These are phyloP conservation scores for Termitomyces sp. DNA, from an alignment of 768 basidiomycete species.

Conservation along the genomic window DNA sequence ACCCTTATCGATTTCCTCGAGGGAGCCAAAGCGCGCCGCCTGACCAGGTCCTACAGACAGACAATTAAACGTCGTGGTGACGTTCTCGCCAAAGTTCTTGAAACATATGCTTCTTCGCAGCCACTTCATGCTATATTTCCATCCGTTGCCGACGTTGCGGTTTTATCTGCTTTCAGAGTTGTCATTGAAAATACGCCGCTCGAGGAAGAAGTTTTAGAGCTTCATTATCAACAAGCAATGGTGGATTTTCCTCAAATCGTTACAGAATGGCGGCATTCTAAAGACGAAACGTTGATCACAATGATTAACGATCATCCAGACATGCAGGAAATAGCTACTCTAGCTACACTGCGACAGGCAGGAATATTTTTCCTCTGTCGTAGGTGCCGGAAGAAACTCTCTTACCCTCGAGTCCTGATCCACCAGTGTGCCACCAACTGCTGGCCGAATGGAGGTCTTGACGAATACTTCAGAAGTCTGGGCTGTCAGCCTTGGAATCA, in stretches of 20 bases:
- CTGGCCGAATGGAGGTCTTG: background rate
- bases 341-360: constrained; percentile 2
- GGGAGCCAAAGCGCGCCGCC: constrained; percentile 8
- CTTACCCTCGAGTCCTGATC: constrained; percentile 10
- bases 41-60: background rate
- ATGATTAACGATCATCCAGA: constrained; percentile 6
- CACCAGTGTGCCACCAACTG: constrained; percentile 4
- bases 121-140: constrained; percentile 13
- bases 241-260: constrained; percentile 8
- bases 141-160: constrained; percentile 13
- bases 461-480: background rate
- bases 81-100: constrained; percentile 10
- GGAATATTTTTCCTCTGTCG: constrained; percentile 8
- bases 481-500: constrained; percentile 6
- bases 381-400: background rate
- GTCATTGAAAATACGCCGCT: constrained; percentile 15
- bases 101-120: constrained; percentile 8
- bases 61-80: constrained; percentile 4
- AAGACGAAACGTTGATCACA: constrained; percentile 10
- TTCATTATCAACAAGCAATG: constrained; percentile 13
- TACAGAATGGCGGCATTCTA: constrained; percentile 12
- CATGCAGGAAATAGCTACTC: background rate
- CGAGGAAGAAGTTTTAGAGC: constrained; percentile 10
- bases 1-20: constrained; percentile 13
- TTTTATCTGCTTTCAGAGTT: constrained; percentile 10